Percentiles rank a stretch among this genome's conserved stretches.
Conservation (phyloP, 495 filamentous ascomycete species). For the Hypoxylon rickii region DNA sequence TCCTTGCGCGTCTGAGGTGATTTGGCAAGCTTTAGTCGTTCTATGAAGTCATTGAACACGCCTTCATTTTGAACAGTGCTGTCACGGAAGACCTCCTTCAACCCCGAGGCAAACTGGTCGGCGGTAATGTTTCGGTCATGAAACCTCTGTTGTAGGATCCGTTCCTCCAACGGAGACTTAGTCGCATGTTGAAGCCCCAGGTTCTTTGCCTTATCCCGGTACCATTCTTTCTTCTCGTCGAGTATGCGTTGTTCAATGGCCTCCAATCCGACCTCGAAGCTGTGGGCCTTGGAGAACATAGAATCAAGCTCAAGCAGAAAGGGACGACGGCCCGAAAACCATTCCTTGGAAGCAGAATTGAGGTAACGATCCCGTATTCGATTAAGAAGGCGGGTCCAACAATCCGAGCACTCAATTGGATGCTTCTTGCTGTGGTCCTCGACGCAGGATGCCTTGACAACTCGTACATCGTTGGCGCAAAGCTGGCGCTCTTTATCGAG, state of each 20-base stretch:
- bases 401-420: slow-evolving; percentile 45
- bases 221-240: slow-evolving; percentile 50
- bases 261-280: slow-evolving; percentile 41
- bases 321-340: slow-evolving; percentile 46
- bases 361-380: slow-evolving; percentile 44
- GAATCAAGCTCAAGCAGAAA: slow-evolving; percentile 48
- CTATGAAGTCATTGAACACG: slow-evolving; percentile 36
- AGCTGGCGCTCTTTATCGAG: slow-evolving; percentile 35
- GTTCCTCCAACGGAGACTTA: slow-evolving; percentile 30
- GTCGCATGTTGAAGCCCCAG: slow-evolving; percentile 37
- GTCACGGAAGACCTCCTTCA: slow-evolving; percentile 31
- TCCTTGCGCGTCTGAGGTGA: slow-evolving; percentile 31
- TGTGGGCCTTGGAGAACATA: slow-evolving; percentile 44
- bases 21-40: slow-evolving; percentile 26
- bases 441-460: slow-evolving; percentile 31
- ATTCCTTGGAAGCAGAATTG: slow-evolving; percentile 43
- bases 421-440: slow-evolving; percentile 38
- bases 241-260: slow-evolving; percentile 47
- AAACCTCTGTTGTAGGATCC: slow-evolving; percentile 30
- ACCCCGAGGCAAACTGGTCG: slow-evolving; percentile 36
- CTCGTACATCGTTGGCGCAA: slow-evolving; percentile 35
- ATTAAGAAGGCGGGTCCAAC: slow-evolving; percentile 45
- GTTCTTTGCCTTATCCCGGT: slow-evolving; percentile 42
- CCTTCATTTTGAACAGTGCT: slow-evolving; percentile 30
- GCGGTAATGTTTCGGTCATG: slow-evolving; percentile 31